Conservation (phyloP, 2,329 filamentous ascomycete genomes). For the Sporothrix phasma region DNA sequence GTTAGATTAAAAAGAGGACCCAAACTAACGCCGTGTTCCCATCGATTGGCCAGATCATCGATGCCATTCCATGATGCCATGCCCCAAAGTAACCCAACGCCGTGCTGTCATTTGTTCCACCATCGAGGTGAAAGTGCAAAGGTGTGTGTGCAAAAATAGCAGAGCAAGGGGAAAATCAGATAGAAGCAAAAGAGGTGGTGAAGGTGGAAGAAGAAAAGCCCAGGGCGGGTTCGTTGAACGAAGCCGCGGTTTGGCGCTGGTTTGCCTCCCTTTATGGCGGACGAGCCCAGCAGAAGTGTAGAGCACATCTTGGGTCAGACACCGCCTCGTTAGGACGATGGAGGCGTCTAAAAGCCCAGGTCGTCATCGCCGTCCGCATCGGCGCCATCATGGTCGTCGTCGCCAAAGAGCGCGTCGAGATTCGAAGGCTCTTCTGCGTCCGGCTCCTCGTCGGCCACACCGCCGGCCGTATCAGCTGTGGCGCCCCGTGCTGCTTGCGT, state of each 20-base stretch:
- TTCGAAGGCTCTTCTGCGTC: constrained; percentile 12
- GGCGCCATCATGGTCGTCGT: constrained; percentile 8
- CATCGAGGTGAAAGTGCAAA: neutral
- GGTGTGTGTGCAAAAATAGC: neutral
- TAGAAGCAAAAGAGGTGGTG: neutral
- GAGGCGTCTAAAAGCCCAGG: neutral
- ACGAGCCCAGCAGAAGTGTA: no score
- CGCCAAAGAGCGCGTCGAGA: constrained; percentile 14
- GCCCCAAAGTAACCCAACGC: neutral
- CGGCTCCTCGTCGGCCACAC: constrained; percentile 4
- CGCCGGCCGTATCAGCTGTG: neutral
- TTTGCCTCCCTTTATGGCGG: neutral
- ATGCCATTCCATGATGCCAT: neutral
- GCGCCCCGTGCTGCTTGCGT: neutral
- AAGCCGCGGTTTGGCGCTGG: neutral
- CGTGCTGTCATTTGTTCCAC: neutral
- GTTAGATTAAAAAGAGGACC: no score
- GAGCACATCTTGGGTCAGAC: no score
- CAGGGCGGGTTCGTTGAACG: neutral
- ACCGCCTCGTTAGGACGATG: no score
- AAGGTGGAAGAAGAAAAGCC: neutral
- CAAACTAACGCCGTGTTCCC: no score
- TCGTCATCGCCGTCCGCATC: constrained; percentile 5
- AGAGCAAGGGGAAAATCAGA: neutral
- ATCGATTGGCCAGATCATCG: no score